A percentile compares a stretch with the other conserved stretches of the same genome.
Conservation (phyloP, 2,329 filamentous ascomycete genomes). For the Botryotinia globosa region DNA sequence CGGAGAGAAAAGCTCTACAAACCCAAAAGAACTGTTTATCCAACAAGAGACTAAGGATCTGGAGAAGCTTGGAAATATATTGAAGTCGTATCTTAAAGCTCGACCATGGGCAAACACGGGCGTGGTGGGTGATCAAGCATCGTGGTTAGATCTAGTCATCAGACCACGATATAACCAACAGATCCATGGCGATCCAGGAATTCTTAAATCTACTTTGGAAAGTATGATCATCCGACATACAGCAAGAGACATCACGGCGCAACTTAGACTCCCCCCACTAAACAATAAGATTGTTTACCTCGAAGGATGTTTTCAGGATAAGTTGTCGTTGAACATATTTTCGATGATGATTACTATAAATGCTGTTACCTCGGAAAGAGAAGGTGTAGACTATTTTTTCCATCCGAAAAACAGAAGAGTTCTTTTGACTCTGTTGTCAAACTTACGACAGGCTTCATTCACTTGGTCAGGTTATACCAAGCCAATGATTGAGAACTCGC, state of each 20-base stretch:
- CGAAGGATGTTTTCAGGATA: conserved; percentile 82
- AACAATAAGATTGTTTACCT: conserved; percentile 69
- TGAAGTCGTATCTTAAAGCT: conserved; percentile 69
- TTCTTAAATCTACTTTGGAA: conserved; percentile 68
- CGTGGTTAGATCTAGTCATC: conserved; percentile 73
- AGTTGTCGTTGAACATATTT: conserved; percentile 79
- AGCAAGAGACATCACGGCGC: conserved; percentile 63
- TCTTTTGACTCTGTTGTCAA: conserved; percentile 67
- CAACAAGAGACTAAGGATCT: conserved; percentile 61
- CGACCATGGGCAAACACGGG: conserved; percentile 71
- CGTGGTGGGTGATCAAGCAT: conserved; percentile 52
- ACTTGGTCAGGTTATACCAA: conserved; percentile 73
- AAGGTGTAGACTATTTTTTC: conserved; percentile 85
- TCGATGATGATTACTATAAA: conserved; percentile 82
- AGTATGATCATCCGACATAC: conserved; percentile 79
- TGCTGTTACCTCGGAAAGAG: conserved; percentile 80
- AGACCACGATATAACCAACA: conserved; percentile 51
- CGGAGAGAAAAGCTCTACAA: background rate
- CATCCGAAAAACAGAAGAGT: conserved; percentile 68
- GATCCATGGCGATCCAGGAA: conserved; percentile 56
- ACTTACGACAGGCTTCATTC: conserved; percentile 80
- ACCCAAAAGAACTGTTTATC: background rate
- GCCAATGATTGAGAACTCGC: conserved; percentile 59
- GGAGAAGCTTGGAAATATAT: conserved; percentile 62
- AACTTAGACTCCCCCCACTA: conserved; percentile 67